These are phyloP conservation scores for Trypanosoma cruzi DNA, from an alignment of 208 protist genomes.

Conservation along the genomic window DNA sequence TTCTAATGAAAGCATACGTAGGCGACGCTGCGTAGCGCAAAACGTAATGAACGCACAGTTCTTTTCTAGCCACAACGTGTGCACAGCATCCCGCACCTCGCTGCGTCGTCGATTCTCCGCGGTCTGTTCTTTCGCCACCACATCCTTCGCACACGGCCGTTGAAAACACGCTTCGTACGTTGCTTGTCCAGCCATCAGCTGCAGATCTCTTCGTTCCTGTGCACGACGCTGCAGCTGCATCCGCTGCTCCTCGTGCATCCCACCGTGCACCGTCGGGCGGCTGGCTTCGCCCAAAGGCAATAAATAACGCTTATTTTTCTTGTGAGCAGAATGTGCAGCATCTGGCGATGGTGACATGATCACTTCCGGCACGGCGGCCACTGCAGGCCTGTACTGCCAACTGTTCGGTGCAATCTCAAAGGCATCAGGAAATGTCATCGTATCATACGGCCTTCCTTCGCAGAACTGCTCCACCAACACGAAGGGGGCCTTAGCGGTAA, in stretches of 20 bases:
- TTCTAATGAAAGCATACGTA: conserved; percentile 13
- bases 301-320: background rate
- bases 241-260: conserved; percentile 28
- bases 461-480: conserved; percentile 27
- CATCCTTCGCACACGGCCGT: background rate
- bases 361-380: background rate
- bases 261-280: conserved; percentile 10
- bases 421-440: conserved; percentile 27
- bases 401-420: conserved; percentile 23
- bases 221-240: conserved; percentile 7
- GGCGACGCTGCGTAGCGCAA: conserved; percentile 13
- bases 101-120: conserved; percentile 21
- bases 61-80: conserved; percentile 23
- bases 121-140: conserved; percentile 2
- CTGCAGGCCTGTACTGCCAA: background rate
- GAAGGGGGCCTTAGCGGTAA: background rate
- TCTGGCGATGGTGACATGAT: background rate
- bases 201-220: conserved; percentile 17
- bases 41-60: conserved; percentile 2
- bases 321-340: background rate
- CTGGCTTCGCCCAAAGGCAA: background rate
- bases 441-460: conserved; percentile 19
- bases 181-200: conserved; percentile 29
- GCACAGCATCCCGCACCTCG: conserved; percentile 26
- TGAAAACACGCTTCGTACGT: background rate